Percentiles rank a stretch among this genome's conserved stretches.
These are phyloP conservation scores for Rhizophagus clarus DNA, from an alignment of 192 early-diverging fungal species.

Conservation along the genomic window DNA sequence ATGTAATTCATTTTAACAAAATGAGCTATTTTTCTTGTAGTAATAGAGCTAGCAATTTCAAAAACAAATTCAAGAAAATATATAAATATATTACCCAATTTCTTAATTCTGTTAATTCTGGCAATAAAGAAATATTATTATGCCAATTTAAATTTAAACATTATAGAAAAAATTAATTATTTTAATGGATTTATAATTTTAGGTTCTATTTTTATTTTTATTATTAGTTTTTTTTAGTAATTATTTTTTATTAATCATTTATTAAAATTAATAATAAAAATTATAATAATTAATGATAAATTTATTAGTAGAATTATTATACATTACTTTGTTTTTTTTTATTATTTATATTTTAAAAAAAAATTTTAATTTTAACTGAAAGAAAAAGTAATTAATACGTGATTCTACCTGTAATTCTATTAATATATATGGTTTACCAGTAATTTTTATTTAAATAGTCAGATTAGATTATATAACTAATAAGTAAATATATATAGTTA, in stretches of 20 bases:
- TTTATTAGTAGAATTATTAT: too few species aligned
- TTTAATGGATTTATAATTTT: background rate
- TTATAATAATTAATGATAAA: too few species aligned
- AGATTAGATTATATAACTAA: too few species aligned
- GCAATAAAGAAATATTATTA: conserved; percentile 22
- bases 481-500: too few species aligned
- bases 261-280: background rate
- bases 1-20: conserved; percentile 13
- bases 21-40: conserved; percentile 15
- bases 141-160: background rate
- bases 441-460: too few species aligned
- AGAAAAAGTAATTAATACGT: too few species aligned
- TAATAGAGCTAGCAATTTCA: conserved; percentile 17
- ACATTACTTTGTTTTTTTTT: too few species aligned
- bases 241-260: background rate
- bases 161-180: background rate
- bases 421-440: too few species aligned
- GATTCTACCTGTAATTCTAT: too few species aligned
- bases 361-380: too few species aligned
- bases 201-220: background rate
- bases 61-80: background rate
- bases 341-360: too few species aligned
- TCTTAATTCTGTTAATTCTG: conserved; percentile 20
- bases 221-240: background rate
- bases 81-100: conserved; percentile 19